phyloP scores from a whole-genome alignment of 208 protist genomes.

The Angomonas deanei region DNA sequence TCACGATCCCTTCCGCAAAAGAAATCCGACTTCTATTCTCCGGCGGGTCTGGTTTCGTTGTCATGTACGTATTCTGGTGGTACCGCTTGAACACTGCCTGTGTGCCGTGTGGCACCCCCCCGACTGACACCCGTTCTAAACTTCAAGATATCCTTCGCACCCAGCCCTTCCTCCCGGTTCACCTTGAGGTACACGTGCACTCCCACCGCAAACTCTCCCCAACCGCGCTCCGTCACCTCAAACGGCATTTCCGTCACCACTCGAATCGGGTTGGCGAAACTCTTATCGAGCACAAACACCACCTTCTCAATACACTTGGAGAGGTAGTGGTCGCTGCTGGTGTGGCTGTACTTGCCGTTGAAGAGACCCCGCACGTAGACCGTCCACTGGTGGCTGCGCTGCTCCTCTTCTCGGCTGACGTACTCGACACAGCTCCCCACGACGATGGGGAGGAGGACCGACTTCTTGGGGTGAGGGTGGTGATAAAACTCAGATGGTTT shows the following conservation, averaged over 20 bases:
- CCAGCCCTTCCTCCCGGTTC: not conserved
- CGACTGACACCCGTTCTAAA: not conserved
- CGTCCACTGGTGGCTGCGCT: conserved; percentile 79
- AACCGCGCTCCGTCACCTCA: conserved; percentile 80
- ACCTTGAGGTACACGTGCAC: conserved; percentile 62
- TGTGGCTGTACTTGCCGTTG: conserved; percentile 25
- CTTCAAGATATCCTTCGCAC: not conserved
- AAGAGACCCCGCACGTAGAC: conserved; percentile 86
- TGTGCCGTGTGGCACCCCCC: not conserved
- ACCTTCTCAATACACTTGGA: conserved; percentile 69
- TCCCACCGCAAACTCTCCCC: conserved; percentile 84
- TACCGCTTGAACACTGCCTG: not conserved
- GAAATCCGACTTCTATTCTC: no score
- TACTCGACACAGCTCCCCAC: conserved; percentile 69
- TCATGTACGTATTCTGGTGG: no score
- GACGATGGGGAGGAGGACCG: conserved; percentile 50
- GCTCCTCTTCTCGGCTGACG: conserved; percentile 51
- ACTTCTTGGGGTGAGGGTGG: not conserved
- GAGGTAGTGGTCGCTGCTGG: conserved; percentile 34
- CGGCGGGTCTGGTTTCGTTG: no score
- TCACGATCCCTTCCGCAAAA: not conserved
- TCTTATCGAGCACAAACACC: conserved; percentile 70
- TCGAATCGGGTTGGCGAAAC: conserved; percentile 63
- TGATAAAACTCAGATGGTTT: not conserved
- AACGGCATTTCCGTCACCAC: conserved; percentile 60